Base-by-base conservation (phyloP, 2,329 filamentous ascomycete genomes). In the Scytalidium sp. region DNA sequence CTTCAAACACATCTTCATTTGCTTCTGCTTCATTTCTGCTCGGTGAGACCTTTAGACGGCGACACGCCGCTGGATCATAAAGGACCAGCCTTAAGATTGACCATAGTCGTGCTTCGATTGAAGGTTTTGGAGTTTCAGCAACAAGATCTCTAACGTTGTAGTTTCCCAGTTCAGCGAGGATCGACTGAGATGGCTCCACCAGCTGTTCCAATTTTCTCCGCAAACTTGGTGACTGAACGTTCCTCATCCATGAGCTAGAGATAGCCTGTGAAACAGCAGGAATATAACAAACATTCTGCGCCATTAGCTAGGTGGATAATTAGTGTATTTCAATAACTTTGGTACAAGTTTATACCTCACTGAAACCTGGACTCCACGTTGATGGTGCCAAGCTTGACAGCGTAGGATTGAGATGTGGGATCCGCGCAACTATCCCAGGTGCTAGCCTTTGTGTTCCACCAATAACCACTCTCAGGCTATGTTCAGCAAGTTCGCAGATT, bases 351-450 rank as follows among this genome's bases (percentile, higher is more conserved):
- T 23, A 8, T 54, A 61, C 61, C 46, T 61, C 49, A 49, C 55
- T 56, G 36, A 62, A 64, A 0, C 56, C 60, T 5, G 61, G 59
- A 51, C 53, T 57, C 51, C 63, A 65, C 11, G 62, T 47, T 8
- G 45, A 43, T 1, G 62, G 62, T 13, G 53, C 50, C 13, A 61
- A 45, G 8, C 20, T 47, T n/a, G 55, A 56, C 20, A 62, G 46
- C 13, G 54, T 46, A 17, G 42, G 43, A 23, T 29, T 43, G 1
- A 50, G 54, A 3, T 29, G 45, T 20, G 47, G 44, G 25, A 50
- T 54, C 7, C 50, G n/a, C 21, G 59, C 5, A n/a, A 49, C 20
- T 11, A 62, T n/a, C 8, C 40, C 51, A 13, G 13, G 32, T 43
- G 43, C 6, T 45, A 27, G 6, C 8, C 17, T 40, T 27, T 46